Percentiles rank a stretch among this genome's conserved stretches.
phyloP scores from a whole-genome alignment of 805 yeast species.

The Starmera caribaea region DNA sequence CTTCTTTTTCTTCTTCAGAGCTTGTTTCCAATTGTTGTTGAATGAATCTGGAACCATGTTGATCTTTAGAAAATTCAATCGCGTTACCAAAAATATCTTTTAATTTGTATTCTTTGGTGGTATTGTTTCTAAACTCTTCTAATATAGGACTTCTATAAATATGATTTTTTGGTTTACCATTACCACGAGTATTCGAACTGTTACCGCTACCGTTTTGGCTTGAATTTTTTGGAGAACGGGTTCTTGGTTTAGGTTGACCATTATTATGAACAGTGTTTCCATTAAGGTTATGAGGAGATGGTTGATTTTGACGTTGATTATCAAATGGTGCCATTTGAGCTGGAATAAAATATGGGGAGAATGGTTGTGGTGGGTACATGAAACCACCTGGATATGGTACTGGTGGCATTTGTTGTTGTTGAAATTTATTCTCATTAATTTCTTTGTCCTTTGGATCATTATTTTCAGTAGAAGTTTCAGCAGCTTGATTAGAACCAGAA shows the following conservation, averaged over 20 bases:
- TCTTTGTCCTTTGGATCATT: too few species aligned
- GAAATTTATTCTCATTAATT: background rate
- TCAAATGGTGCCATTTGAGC: constrained; percentile 8
- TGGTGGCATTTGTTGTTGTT: constrained; percentile 11
- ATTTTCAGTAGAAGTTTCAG: background rate
- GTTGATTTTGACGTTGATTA: constrained; percentile 5
- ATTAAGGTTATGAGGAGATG: constrained; percentile 2
- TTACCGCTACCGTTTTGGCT: constrained; percentile 10
- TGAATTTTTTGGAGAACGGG: constrained; percentile 16
- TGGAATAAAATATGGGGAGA: constrained; percentile 19
- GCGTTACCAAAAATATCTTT: constrained; percentile 80
- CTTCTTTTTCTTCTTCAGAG: constrained; percentile 60
- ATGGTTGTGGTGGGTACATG: constrained; percentile 21
- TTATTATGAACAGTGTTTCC: background rate
- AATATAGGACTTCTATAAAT: constrained; percentile 69
- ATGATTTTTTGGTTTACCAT: constrained; percentile 26
- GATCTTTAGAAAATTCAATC: constrained; percentile 88
- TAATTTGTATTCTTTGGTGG: constrained; percentile 50
- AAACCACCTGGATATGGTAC: constrained; percentile 5
- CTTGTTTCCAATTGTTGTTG: constrained; percentile 76
- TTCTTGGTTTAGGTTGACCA: constrained; percentile 7
- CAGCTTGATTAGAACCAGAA: background rate
- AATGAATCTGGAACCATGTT: constrained; percentile 93
- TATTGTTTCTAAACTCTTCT: constrained; percentile 72
- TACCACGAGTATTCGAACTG: constrained; percentile 5